Base-by-base conservation (phyloP, 2,329 filamentous ascomycete genomes). In the Curvularia spicifera region DNA sequence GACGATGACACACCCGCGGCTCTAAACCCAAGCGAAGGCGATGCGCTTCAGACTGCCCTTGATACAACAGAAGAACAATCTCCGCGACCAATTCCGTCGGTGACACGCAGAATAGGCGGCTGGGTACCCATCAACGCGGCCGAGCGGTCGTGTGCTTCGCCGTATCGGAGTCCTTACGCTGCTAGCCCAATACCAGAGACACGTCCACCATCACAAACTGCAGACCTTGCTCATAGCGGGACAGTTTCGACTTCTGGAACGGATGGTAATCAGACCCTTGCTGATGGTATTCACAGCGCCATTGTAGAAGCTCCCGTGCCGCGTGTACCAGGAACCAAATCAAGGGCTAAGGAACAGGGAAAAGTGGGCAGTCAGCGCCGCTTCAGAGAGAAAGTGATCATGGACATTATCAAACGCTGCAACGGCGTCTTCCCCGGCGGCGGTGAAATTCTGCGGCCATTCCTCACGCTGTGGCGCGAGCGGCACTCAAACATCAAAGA, bases 381-480 rank as follows among this genome's bases (percentile, higher is more conserved):
- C 20, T 67, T 69, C 18, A 65, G 68, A 26, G 65, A 66, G 26
- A 80, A 80, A 18, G 82, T 87, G 29, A 75, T 88, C 3, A 71
- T 85, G 68, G 79, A 85, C 26, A 81, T 88, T 39, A 67, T 88
- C 12, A 76, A 83, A 44, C 78, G 80, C 48, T 83, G 82, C 53
- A 79, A 79, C 45, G 86, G 86, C 7, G 81, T 83, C 2, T 87
- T 83, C 52, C 84, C 85, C 2, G 79, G 82, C 37, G 80, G 83
- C 24, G 77, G 77, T 44, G 84, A 86, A 62, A 78, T 87, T n/a
- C 81, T 79, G 71, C 78, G 81, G 61, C 82, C 85, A 8, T 87
- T 86, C 61, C 74, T 78, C 13, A 80, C 80, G 2, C 74, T 80
- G 15, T 88, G 85, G 85, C 75, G 80, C 78, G 68, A 78, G 57